Evolutionary conservation across 306 rosid species (phyloP).

Genomic region (Lagenaria siceraria): DNA sequence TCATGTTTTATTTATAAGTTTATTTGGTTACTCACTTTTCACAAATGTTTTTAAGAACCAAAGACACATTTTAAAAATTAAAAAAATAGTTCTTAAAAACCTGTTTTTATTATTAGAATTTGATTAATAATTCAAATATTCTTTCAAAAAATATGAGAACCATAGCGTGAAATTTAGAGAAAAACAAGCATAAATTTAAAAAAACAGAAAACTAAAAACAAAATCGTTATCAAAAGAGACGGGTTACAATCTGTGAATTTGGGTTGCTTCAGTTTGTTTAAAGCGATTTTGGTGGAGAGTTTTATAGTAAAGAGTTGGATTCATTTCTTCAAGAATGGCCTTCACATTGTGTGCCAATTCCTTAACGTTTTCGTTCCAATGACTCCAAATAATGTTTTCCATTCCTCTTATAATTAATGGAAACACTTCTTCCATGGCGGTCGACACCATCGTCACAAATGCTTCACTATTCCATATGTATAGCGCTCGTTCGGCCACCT

Average conservation of each 20-base stretch:
- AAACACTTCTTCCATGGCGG: conserved; percentile 48
- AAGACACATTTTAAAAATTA: too few species aligned
- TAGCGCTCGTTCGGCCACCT: conserved; percentile 86
- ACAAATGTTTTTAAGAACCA: too few species aligned
- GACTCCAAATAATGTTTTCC: conserved; percentile 62
- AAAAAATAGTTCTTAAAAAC: too few species aligned
- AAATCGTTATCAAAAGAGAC: too few species aligned
- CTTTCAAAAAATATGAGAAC: too few species aligned
- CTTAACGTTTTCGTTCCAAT: conserved; percentile 57
- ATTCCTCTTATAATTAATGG: conserved; percentile 58
- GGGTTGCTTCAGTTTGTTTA: conserved; percentile 28
- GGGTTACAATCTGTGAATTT: conserved; percentile 29
- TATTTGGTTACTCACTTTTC: too few species aligned
- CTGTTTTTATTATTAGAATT: too few species aligned
- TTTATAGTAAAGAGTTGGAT: conserved; percentile 45
- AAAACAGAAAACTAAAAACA: too few species aligned
- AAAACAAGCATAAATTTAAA: too few species aligned
- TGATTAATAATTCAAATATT: too few species aligned
- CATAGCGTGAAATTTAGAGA: too few species aligned
- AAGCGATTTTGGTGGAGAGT: conserved; percentile 32
- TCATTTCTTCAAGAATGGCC: conserved; percentile 59
- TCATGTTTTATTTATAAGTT: too few species aligned
- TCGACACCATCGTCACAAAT: conserved; percentile 58
- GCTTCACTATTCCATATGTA: conserved; percentile 83
- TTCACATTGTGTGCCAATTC: conserved; percentile 60